Base-by-base conservation (phyloP, 1,284 basidiomycete species). In the Albatrellus sp. region DNA sequence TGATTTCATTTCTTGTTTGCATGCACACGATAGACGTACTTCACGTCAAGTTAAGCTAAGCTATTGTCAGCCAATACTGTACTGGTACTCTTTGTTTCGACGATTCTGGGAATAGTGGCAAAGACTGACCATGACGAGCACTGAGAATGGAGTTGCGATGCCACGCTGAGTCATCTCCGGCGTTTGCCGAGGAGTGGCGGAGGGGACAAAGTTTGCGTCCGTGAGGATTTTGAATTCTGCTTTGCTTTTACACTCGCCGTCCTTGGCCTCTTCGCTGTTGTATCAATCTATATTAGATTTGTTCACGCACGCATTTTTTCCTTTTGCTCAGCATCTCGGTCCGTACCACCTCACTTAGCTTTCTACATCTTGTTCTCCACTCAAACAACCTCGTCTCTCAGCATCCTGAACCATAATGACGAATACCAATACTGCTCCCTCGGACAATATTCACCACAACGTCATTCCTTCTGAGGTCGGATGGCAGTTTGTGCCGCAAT, bases 401-500 rank as follows among this genome's bases (percentile, higher is more conserved):
- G 38, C 49, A 54, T 51, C 51, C 45, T 56, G 40, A 39, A 43
- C 34, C 56, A 59, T 54, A 55, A 65, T 62, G 59, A 62, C 62
- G 51, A 64, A 59, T 60, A 55, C 58, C 60, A 49, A 63, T 53
- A 44, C 61, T 40, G 49, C 57, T 43, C 44, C 55, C 37, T 43
- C 41, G 35, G 50, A 52, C 28, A 44, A 60, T 37, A 55, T 58
- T 48, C 72, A 71, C 58, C 63, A 66, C 64, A 72, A 70, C 61
- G 77, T 84, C 68, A 68, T 81, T 68, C 84, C 84, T 61, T 86
- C 81, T 52, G 85, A 89, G 69, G 90, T 94, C 60, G 90, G 90
- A 68, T 94, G 90, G 90, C 90, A 93, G 68, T 94, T 94, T 67
- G 90, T 93, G 55, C 89, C 89, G 44, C 90, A 94, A 65, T 93